Base-by-base conservation (phyloP, 305 asterid species). In the Solanum chacoense region DNA sequence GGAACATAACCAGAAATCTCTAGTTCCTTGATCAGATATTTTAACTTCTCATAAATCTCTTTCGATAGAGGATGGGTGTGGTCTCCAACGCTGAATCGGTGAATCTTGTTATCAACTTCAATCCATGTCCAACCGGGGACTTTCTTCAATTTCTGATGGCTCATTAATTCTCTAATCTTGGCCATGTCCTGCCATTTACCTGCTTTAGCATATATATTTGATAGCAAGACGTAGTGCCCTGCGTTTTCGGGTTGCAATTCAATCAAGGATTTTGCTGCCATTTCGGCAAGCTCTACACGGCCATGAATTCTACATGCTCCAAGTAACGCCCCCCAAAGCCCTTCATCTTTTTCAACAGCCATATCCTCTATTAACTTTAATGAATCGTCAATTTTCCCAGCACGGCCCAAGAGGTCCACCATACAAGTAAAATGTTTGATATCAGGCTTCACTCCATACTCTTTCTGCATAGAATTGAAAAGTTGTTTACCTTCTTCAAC, bases 261-360 rank as follows among this genome's bases (percentile, higher is more conserved):
- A 42, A 93, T 90, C 84, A 93, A 91, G 11, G 92, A 89, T 71
- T 45, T 89, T n/a, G 94, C 95, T 35, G 94, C 94, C 89, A 87
- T 91, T 81, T 93, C 93, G 7, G 94, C 97, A n/a, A 93, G 89
- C 35, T 93, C 94, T 36, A 93, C 92, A 35, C 89, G 90, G 22
- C 93, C 95, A 86, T 94, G 94, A 79, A 94, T 91, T 90, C 95
- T 91, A 85, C 97, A 94, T 11, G 95, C 94, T 37, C 94, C 97
- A 34, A 94, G 93, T 71, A 93, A 59, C n/a, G 96, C 94, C 59
- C 94, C 95, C 93, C 93, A 93, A 36, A 93, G 91, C 26, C 95
- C 95, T 67, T 78, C 95, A 38, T 94, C 95, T 85, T 93, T 93
- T 28, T 88, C 95, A 45, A 91, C 77, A n/a, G 86, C 26, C 93